Evolutionary conservation across 345 rosid species (phyloP).

Genomic region (Salix arbutifolia): DNA sequence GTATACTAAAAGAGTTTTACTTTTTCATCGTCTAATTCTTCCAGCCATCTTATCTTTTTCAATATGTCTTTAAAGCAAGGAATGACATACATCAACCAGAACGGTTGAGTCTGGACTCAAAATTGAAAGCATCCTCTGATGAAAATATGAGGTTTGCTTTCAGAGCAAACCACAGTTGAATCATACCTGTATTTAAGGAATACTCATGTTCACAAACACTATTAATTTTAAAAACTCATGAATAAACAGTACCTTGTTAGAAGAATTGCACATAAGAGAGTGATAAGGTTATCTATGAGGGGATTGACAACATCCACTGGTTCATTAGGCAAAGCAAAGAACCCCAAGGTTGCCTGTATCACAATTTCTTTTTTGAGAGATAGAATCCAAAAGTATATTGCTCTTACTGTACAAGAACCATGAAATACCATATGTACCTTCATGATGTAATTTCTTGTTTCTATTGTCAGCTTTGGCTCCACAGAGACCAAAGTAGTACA

Average conservation of each 20-base stretch:
- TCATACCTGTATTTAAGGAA: not conserved
- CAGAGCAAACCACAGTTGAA: not conserved
- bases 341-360: constrained; percentile 90
- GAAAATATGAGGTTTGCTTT: not conserved
- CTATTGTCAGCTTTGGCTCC: constrained; percentile 91
- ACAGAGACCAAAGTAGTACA: constrained; percentile 95
- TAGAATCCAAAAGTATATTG: not conserved
- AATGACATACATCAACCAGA: not conserved
- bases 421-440: constrained; percentile 48
- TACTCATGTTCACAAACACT: not conserved
- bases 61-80: not conserved
- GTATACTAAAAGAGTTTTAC: not conserved
- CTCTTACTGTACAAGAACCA: not conserved
- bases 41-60: not conserved
- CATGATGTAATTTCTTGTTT: constrained; percentile 85
- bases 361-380: constrained; percentile 5
- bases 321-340: constrained; percentile 88
- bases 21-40: not conserved
- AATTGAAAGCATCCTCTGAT: not conserved
- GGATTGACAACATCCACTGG: constrained; percentile 79
- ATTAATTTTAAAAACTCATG: not conserved
- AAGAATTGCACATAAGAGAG: constrained; percentile 95
- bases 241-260: constrained; percentile 67
- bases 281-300: constrained; percentile 82
- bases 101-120: not conserved